phyloP scores from a whole-genome alignment of 306 rosid species.

The Prunus dulcis region DNA sequence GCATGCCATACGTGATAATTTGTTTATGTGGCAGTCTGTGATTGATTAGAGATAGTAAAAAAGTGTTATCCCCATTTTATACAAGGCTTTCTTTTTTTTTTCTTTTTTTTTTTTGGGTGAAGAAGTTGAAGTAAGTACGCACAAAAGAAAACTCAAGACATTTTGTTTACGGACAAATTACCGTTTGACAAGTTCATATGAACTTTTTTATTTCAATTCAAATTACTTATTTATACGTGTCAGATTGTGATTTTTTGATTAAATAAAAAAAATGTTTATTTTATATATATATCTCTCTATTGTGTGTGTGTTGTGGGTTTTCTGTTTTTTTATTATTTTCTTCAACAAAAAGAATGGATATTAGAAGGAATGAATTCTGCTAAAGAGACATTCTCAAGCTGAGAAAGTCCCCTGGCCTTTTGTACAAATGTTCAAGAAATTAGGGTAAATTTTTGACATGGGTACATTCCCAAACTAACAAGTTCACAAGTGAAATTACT shows the following conservation, averaged over 20 bases:
- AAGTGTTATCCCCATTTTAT: no score
- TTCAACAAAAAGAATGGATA: not conserved
- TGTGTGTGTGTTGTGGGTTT: not conserved
- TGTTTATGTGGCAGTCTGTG: no score
- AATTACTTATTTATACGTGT: no score
- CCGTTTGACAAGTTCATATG: no score
- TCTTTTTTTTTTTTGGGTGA: not conserved
- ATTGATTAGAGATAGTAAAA: no score
- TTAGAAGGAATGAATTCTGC: slow-evolving; percentile 4
- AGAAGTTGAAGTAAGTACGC: not conserved
- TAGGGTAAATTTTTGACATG: slow-evolving; percentile 20
- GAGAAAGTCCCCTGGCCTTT: slow-evolving; percentile 17
- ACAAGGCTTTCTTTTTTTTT: no score
- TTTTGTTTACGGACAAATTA: no score
- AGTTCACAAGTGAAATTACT: slow-evolving; percentile 16
- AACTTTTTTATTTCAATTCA: no score
- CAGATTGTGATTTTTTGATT: no score
- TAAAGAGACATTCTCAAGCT: slow-evolving; percentile 11
- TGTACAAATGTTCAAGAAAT: slow-evolving; percentile 24
- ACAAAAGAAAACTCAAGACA: not conserved
- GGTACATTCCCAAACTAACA: slow-evolving; percentile 32
- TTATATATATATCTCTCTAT: not conserved
- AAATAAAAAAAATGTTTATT: no score
- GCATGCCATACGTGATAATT: no score
- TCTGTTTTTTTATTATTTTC: not conserved